Base-by-base conservation (phyloP, 2,329 filamentous ascomycete genomes). In the Grosmannia penicillata region DNA sequence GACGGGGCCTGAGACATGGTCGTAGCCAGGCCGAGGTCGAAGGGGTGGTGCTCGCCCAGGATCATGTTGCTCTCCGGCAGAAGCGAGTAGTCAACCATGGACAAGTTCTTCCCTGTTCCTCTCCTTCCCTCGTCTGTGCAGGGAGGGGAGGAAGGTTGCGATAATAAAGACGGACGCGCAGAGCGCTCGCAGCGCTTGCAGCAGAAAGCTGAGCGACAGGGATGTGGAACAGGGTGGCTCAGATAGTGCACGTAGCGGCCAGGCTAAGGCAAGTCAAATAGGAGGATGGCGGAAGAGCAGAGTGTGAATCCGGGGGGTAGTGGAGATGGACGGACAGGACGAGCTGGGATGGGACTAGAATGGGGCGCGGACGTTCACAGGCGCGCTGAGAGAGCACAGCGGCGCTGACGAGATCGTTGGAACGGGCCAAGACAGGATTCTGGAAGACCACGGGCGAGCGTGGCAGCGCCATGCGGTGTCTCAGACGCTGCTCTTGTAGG, bases 11-110 rank as follows among this genome's bases (percentile, higher is more conserved):
- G 26, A 24, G 35, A 30, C 6, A 21, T 17, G 17, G 15, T 13
- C 4, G 24, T 8, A 28, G 30, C 26, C 35, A 37, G 27, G 19
- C 24, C 35, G 14, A 21, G 14, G 9, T 30, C 27, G 27, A 15
- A 19, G 18, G 26, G n/a, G 27, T 17, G 17, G 27, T 17, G 17
- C 35, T 30, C 17, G 7, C n/a, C 21, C 18, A n/a, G 30, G 30
- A 30, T 37, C 35, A 37, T 37, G n/a, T 30, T 37, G 19, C 13
- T 34, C 22, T 34, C 32, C 8, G n/a, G n/a, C n/a, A n/a, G n/a
- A n/a, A n/a, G n/a, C n/a, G n/a, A n/a, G n/a, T n/a, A n/a, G n/a
- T n/a, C n/a, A n/a, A n/a, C n/a, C 32, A 18, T 23, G 24, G 23
- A 15, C 14, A n/a, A 14, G 6, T 15, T 29, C 32, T 25, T 33